Evolutionary conservation across 1,139 yeast species (phyloP), one percentile per base, ranked within the genome.

Genomic region (Nadsonia commutata): DNA sequence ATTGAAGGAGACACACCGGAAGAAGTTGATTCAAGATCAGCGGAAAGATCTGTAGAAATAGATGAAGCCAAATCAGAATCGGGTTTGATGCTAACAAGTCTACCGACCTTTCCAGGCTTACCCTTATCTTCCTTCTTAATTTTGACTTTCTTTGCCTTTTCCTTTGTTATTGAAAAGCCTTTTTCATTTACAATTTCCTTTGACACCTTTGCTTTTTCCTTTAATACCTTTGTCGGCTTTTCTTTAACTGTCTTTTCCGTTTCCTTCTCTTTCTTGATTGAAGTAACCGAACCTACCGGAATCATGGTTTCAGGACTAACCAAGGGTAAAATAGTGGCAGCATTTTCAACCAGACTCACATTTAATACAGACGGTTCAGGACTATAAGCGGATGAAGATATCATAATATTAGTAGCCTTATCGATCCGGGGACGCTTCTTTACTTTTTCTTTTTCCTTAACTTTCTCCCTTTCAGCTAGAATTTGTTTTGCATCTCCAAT

Each of bases 401-500:
- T 41, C 16, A 40, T 40, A 21, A 37, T 31, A n/a, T 40, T 21
- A 13, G 18, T 22, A 11, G 40, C 23, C 6, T 40, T 18, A 13
- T 16, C 21, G 2, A 40, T 22, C 2, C 16, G 37, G 13, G 37
- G 36, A 33, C 38, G 38, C 22, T 41, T 41, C n/a, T 21, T 40
- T 13, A 37, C 40, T 6, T 38, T 23, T 22, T 37, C 33, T 40
- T 41, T 38, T 20, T 36, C 19, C 6, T 37, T 23, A 21, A 31
- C 20, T 31, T 47, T 49, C 18, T 65, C 66, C 33, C 74, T 68
- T 48, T 80, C 80, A 8, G 67, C 68, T 18, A 74, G 50, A 37
- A 84, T 80, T 19, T 66, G 56, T 38, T 69, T 73, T 0, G 86
- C 68, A 59, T 88, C 97, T 38, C 68, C 68, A 1, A 79, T 56